Conservation (phyloP, 202 grass and related monocot species). For the Schoenoplectus tabernaemontani region DNA sequence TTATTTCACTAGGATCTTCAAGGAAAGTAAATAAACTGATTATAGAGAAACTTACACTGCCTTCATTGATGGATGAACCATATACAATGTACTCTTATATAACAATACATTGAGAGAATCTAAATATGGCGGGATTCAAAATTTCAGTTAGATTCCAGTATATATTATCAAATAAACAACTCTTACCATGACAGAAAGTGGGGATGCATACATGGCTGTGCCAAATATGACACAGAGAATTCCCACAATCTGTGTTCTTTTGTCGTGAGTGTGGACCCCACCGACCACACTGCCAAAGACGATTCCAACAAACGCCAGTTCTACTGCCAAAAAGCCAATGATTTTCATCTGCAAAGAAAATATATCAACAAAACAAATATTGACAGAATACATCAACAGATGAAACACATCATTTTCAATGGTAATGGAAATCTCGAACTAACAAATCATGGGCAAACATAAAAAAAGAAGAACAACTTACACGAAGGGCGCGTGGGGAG, state of each 20-base stretch:
- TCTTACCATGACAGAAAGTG: conserved; percentile 63
- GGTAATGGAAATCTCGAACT: too few species aligned
- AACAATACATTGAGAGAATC: too few species aligned
- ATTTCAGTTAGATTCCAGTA: too few species aligned
- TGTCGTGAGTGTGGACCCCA: conserved; percentile 31
- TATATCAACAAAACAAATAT: background rate
- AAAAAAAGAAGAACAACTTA: conserved; percentile 18
- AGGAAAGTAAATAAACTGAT: too few species aligned
- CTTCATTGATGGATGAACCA: too few species aligned
- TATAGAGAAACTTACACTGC: too few species aligned
- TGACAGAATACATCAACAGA: background rate
- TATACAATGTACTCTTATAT: too few species aligned
- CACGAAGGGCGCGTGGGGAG: conserved; percentile 23
- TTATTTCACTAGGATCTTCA: too few species aligned
- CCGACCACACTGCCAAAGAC: conserved; percentile 30
- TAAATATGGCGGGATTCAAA: too few species aligned
- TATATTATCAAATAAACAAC: background rate
- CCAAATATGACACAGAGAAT: conserved; percentile 58
- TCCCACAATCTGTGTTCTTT: conserved; percentile 50
- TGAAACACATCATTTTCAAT: background rate
- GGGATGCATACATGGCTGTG: conserved; percentile 49
- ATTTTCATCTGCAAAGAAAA: conserved; percentile 31
- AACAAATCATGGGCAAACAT: background rate
- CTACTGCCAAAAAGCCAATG: conserved; percentile 18
- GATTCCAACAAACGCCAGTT: conserved; percentile 30